Evolutionary conservation across 2,329 filamentous ascomycete genomes (phyloP), one percentile per base, ranked within the genome.

Genomic region (Phyllosticta ampelicida): DNA sequence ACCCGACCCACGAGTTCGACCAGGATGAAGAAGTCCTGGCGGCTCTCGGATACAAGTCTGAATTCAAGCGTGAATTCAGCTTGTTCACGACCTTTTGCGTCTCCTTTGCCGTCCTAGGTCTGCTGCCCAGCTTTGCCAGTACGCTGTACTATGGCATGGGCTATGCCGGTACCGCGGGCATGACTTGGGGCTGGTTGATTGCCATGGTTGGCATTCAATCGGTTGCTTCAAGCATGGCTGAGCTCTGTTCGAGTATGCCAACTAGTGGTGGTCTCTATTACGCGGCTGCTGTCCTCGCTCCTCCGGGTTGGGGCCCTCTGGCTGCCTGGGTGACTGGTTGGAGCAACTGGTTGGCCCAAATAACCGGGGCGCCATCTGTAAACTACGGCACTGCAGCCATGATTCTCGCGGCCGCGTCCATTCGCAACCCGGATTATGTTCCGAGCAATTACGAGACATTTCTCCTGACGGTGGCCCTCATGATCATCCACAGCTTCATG

Each of bases 181-280:
- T 88, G 84, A 84, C 84, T 1, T 89, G 86, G 86, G 86, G 86
- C 5, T 90, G 86, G 86, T 72, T 89, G 26, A 76, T 89, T 51
- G 85, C 85, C 53, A 86, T 88, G 80, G 63, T 85, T 5, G 87
- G 87, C 48, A 87, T 89, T 48, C 81, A 88, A 66, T 84, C 81
- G 68, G 81, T 89, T 58, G 86, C 86, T 9, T 78, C 83, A 71
- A 80, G 68, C 23, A 78, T 76, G 77, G 86, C 86, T 1, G 86
- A 89, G 70, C 74, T 89, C 18, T 88, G 86, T 65, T 86, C 82
- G 2, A 83, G 82, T 51, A 88, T 89, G 85, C 86, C 86, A 3
- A 88, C 86, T 0, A 75, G 79, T 64, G 86, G 86, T 57, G 86
- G 86, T 23, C 74, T 90, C 13, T 90, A 90, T 70, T 90, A 90